Conservation (phyloP, 345 rosid species). For the Triadica sebifera region DNA sequence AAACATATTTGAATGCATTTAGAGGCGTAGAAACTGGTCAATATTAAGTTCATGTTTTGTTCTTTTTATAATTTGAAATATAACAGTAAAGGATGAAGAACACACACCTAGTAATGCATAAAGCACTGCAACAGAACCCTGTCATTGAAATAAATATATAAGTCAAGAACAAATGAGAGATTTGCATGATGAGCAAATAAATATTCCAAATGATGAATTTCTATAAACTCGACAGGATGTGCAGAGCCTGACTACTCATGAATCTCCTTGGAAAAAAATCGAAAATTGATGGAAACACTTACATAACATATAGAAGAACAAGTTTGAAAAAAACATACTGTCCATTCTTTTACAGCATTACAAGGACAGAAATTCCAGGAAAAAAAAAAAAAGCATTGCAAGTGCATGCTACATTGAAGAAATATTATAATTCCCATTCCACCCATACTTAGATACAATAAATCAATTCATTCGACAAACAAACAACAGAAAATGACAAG, state of each 20-base stretch:
- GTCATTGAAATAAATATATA: slow-evolving; percentile 26
- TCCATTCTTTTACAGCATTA: background rate
- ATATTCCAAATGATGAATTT: background rate
- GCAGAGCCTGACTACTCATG: background rate
- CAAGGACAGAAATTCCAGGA: background rate
- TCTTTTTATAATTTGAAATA: background rate
- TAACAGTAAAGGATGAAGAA: slow-evolving; percentile 4
- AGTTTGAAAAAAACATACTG: background rate
- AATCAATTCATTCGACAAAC: background rate
- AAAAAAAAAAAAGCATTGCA: slow-evolving; percentile 1
- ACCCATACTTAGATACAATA: background rate
- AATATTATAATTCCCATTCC: slow-evolving; percentile 1
- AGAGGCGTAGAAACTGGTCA: background rate
- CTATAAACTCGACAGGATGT: background rate
- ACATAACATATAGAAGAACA: background rate
- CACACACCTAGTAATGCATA: slow-evolving; percentile 69
- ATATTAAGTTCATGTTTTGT: background rate
- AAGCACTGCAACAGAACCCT: slow-evolving; percentile 58
- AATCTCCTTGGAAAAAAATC: background rate
- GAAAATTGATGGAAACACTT: background rate
- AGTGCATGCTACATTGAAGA: background rate
- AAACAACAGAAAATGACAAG: background rate
- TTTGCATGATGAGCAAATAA: background rate
- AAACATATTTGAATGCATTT: background rate
- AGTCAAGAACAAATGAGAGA: slow-evolving; percentile 12